Base-by-base conservation (phyloP, 1,139 yeast species). In the Torulaspora pretoriensis region DNA sequence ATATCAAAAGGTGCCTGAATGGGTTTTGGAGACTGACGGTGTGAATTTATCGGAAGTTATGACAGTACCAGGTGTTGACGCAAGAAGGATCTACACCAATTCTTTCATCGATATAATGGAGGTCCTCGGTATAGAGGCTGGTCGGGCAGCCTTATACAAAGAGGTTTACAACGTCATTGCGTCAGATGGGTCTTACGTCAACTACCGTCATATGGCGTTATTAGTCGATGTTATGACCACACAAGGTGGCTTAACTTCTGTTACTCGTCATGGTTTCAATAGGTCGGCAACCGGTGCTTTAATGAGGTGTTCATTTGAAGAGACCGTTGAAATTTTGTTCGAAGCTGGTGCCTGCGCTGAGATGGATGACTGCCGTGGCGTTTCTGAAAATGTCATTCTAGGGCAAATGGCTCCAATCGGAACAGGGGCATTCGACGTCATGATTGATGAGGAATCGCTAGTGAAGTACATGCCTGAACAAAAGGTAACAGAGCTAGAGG, bases 371-470 rank as follows among this genome's bases (percentile, higher is more conserved):
- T 94, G 98, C 70, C 86, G 90, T 59, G 99, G 99, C 75, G 95
- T 94, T 52, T 92, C 98, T 36, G 97, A 94, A 67, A 94, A 92
- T 64, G 96, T 94, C 49, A 87, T 94, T 76, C 78, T 94, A 63
- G 99, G 99, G 43, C 98, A 94, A 74, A 80, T 92, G 78, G 97
- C 98, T 17, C 98, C 98, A 48, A 78, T 94, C 59, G 99, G 99
- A 68, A 94, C 99, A 3, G 99, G 99, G 63, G 84, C 96, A 1
- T 94, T 94, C 64, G 98, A 92, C 65, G 94, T 94, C 38, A 83
- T 87, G 81, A 82, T 94, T 53, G 96, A 94, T 65, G 97, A 94
- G 59, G 81, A 82, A 61, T 81, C 89, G 75, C 76, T 94, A 65
- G 82, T 83, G 42, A 72, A 61, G 48, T 61, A 63, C 57, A 53